A percentile compares a stretch with the other conserved stretches of the same genome.
Evolutionary conservation across 2,329 filamentous ascomycete species (phyloP).

Genomic region (Exophiala dermatitidis): DNA sequence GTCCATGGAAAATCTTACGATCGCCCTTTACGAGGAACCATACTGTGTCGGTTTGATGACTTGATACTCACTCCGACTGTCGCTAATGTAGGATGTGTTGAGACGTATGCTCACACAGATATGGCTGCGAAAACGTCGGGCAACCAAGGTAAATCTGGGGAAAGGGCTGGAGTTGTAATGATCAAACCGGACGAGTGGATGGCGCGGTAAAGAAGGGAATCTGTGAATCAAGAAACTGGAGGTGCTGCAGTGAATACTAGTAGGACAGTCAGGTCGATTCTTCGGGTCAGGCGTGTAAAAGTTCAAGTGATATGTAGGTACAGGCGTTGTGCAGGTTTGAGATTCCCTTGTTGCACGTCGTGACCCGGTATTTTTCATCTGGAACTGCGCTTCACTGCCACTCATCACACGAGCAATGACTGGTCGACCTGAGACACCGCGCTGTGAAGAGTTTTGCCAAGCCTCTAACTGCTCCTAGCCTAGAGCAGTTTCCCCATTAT

Average conservation of each 20-base stretch:
- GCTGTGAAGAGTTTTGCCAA: background rate
- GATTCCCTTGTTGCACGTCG: background rate
- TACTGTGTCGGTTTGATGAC: slow-evolving; percentile 9
- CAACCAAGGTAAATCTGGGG: slow-evolving; percentile 1
- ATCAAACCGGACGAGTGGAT: slow-evolving; percentile 16
- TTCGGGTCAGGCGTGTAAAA: background rate
- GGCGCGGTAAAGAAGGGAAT: background rate
- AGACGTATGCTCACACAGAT: too few relatives aligned
- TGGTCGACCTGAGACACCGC: background rate
- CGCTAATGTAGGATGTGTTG: too few relatives aligned
- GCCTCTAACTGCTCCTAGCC: background rate
- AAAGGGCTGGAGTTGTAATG: slow-evolving; percentile 7
- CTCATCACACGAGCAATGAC: background rate
- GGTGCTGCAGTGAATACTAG: background rate
- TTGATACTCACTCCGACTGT: background rate
- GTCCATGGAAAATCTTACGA: slow-evolving; percentile 24
- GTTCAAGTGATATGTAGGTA: slow-evolving; percentile 1
- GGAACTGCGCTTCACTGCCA: background rate
- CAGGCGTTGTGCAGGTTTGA: background rate
- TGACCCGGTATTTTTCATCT: background rate
- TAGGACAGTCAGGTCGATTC: background rate
- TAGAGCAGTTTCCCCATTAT: background rate
- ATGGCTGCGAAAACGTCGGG: background rate
- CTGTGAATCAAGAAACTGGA: background rate
- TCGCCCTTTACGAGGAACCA: slow-evolving; percentile 11